Percentiles rank a stretch among this genome's conserved stretches.
phyloP scores from a whole-genome alignment of 768 basidiomycete species.

The Serpula lacrymans region DNA sequence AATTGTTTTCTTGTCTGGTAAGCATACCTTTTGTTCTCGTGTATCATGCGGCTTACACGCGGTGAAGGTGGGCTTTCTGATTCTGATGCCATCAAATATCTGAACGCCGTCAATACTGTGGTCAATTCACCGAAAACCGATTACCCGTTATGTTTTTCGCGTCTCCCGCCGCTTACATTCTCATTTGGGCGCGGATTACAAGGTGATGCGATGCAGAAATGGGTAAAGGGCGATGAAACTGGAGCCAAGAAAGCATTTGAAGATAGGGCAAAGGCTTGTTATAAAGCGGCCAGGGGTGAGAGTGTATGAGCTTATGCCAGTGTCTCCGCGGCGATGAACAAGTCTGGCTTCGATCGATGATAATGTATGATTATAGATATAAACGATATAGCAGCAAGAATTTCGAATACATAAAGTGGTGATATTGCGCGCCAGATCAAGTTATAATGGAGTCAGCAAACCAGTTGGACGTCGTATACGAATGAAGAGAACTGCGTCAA shows the following conservation, averaged over 20 bases:
- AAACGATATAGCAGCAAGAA: no score
- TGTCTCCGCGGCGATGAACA: no score
- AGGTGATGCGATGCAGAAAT: slow-evolving; percentile 44
- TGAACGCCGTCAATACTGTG: slow-evolving; percentile 38
- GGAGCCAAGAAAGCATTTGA: slow-evolving; percentile 37
- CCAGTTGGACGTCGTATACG: no score
- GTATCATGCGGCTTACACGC: background rate
- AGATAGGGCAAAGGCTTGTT: slow-evolving; percentile 42
- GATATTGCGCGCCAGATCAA: no score
- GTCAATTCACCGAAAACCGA: slow-evolving; percentile 25
- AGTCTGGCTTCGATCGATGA: no score
- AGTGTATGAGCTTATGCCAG: no score
- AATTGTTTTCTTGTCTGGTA: slow-evolving; percentile 48
- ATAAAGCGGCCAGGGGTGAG: slow-evolving; percentile 38
- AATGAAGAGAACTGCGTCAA: no score
- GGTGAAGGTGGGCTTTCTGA: slow-evolving; percentile 43
- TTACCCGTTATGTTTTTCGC: slow-evolving; percentile 30
- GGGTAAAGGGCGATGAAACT: slow-evolving; percentile 43
- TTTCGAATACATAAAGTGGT: no score
- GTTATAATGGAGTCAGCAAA: no score
- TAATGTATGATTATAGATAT: no score
- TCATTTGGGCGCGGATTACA: slow-evolving; percentile 51
- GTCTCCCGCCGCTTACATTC: slow-evolving; percentile 44
- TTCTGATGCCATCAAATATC: slow-evolving; percentile 36
- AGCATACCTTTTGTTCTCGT: slow-evolving; percentile 5